phyloP scores from a whole-genome alignment of 164 flowering plant species.

The Aristolochia contorta region DNA sequence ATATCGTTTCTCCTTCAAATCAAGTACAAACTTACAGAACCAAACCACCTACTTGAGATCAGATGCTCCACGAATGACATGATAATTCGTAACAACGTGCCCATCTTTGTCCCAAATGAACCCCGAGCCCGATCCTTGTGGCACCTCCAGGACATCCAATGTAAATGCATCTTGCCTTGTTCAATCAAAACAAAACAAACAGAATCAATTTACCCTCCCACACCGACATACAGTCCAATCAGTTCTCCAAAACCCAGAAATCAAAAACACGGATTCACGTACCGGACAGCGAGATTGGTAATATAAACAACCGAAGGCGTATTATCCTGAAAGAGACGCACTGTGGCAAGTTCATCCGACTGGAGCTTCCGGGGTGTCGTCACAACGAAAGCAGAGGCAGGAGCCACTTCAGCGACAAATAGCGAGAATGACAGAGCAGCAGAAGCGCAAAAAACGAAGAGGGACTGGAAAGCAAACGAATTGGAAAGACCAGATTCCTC shows the following conservation, averaged over 20 bases:
- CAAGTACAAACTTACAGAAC: not conserved
- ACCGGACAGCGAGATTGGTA: constrained; percentile 89
- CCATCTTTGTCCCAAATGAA: constrained; percentile 92
- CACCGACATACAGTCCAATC: not conserved
- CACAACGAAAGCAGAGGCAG: constrained; percentile 73
- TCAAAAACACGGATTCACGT: not conserved
- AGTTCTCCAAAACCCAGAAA: not conserved
- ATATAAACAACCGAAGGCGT: constrained; percentile 98
- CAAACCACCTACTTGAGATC: constrained; percentile 73
- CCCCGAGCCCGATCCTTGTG: constrained; percentile 96
- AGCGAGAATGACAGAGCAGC: constrained; percentile 16
- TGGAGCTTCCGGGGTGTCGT: constrained; percentile 66
- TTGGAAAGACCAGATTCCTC: not conserved
- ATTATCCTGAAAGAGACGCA: constrained; percentile 81
- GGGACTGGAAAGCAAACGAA: not conserved
- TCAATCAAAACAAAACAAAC: not conserved
- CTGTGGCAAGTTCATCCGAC: constrained; percentile 93
- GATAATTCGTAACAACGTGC: constrained; percentile 89
- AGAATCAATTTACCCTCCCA: not conserved
- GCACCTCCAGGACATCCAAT: constrained; percentile 91
- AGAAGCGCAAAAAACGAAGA: not conserved
- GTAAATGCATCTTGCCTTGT: constrained; percentile 93
- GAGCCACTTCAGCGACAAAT: constrained; percentile 43
- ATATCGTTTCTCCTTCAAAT: no score
- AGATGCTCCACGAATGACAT: constrained; percentile 96